phyloP scores from a whole-genome alignment of 1,139 yeast genomes.

The Kodamaea arcana region DNA sequence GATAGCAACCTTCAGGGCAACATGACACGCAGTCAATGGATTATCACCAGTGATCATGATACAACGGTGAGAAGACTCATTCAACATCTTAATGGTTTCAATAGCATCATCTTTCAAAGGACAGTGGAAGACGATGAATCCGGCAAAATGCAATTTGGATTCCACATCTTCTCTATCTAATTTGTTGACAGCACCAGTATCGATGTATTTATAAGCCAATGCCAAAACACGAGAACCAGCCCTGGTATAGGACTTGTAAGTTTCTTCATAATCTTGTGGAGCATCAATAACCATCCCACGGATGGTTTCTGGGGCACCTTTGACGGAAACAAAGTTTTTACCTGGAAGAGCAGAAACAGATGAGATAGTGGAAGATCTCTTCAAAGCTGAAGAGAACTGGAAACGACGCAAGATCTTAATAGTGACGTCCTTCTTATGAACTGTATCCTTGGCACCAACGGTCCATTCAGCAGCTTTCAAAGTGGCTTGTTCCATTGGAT shows the following conservation, averaged over 20 bases:
- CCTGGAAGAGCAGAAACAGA: slow-evolving; percentile 45
- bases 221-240: slow-evolving; percentile 96
- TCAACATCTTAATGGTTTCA: slow-evolving; percentile 85
- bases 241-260: slow-evolving; percentile 87
- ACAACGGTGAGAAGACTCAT: slow-evolving; percentile 91
- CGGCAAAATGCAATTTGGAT: slow-evolving; percentile 72
- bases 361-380: slow-evolving; percentile 93
- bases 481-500: slow-evolving; percentile 98
- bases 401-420: slow-evolving; percentile 84
- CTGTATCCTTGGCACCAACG: slow-evolving; percentile 69
- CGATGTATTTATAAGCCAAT: slow-evolving; percentile 76
- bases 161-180: slow-evolving; percentile 75
- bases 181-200: slow-evolving; percentile 47
- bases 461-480: slow-evolving; percentile 84
- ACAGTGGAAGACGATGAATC: slow-evolving; percentile 94
- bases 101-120: slow-evolving; percentile 93
- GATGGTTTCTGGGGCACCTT: slow-evolving; percentile 99
- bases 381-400: slow-evolving; percentile 93
- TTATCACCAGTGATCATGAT: slow-evolving; percentile 99
- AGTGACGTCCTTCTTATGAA: slow-evolving; percentile 37
- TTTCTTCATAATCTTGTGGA: slow-evolving; percentile 79
- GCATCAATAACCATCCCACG: slow-evolving; percentile 67
- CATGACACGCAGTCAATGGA: slow-evolving; percentile 97
- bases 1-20: slow-evolving; percentile 88
- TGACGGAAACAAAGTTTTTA: slow-evolving; percentile 76